Percentiles rank a stretch among this genome's conserved stretches.
These are phyloP conservation scores for Wickerhamomyces hampshirensis DNA, from an alignment of 805 yeast species.

Conservation along the genomic window DNA sequence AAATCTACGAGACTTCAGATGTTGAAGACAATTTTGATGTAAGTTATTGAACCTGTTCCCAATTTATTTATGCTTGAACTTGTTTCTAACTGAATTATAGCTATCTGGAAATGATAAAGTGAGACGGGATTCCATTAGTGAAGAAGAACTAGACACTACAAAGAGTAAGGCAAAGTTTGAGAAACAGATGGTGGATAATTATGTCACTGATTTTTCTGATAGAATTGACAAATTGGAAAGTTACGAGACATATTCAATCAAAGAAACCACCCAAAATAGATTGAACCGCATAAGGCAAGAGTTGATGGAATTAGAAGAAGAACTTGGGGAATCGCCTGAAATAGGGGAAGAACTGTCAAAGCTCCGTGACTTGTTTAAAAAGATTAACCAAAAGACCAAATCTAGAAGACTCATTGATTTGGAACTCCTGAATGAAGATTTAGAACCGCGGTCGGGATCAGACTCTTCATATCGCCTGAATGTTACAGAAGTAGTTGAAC, in stretches of 20 bases:
- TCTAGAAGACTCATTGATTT: constrained; percentile 6
- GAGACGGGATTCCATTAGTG: constrained; percentile 23
- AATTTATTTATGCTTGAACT: too few relatives aligned
- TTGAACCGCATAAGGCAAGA: constrained; percentile 35
- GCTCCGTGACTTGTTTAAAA: constrained; percentile 19
- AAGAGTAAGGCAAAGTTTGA: constrained; percentile 25
- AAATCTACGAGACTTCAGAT: constrained; percentile 38
- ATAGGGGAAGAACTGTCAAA: constrained; percentile 15
- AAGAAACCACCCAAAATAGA: constrained; percentile 36
- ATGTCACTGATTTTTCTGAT: constrained; percentile 24
- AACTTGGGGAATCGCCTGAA: constrained; percentile 9
- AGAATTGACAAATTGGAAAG: constrained; percentile 31
- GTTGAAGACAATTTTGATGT: constrained; percentile 38
- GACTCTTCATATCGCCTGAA: too few relatives aligned
- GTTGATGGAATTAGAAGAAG: constrained; percentile 30
- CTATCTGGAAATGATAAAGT: too few relatives aligned
- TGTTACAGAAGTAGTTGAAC: neutral
- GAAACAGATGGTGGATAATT: constrained; percentile 22
- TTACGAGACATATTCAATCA: constrained; percentile 27
- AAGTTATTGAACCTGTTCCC: too few relatives aligned
- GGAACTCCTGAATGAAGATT: neutral
- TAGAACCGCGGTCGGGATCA: too few relatives aligned
- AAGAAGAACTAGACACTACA: constrained; percentile 11
- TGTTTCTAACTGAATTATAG: too few relatives aligned
- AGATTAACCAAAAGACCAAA: constrained; percentile 11